These are phyloP conservation scores for Nakazawaea populi DNA, from an alignment of 805 yeast genomes.

Conservation along the genomic window DNA sequence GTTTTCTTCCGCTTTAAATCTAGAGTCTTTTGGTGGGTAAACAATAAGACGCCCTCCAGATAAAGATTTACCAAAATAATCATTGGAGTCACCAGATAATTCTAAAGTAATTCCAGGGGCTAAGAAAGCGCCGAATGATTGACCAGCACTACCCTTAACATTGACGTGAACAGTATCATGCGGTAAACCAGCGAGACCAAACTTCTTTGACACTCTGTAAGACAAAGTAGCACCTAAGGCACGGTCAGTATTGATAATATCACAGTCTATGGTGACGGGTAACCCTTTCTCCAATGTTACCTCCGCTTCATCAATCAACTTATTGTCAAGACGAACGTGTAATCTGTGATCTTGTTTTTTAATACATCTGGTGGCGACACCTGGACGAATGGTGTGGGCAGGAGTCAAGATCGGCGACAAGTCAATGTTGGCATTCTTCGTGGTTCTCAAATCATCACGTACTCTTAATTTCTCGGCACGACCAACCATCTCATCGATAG, in stretches of 20 bases:
- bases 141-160: slow-evolving; percentile 92
- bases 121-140: slow-evolving; percentile 95
- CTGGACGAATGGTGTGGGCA: slow-evolving; percentile 93
- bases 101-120: slow-evolving; percentile 95
- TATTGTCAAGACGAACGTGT: slow-evolving; percentile 91
- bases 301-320: slow-evolving; percentile 93
- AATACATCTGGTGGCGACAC: slow-evolving; percentile 89
- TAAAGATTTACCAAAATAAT: slow-evolving; percentile 95
- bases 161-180: slow-evolving; percentile 95
- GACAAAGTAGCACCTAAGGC: slow-evolving; percentile 93
- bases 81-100: slow-evolving; percentile 96
- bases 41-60: slow-evolving; percentile 93
- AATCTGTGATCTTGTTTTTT: slow-evolving; percentile 92
- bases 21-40: slow-evolving; percentile 81
- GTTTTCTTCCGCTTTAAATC: slow-evolving; percentile 92
- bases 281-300: slow-evolving; percentile 92
- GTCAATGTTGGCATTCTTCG: slow-evolving; percentile 89
- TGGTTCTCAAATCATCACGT: slow-evolving; percentile 77
- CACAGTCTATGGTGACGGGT: slow-evolving; percentile 90
- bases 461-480: slow-evolving; percentile 86
- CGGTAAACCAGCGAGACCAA: slow-evolving; percentile 91
- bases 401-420: slow-evolving; percentile 93
- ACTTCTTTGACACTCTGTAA: slow-evolving; percentile 86
- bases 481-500: slow-evolving; percentile 97
- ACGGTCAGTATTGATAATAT: slow-evolving; percentile 93